Conservation (phyloP, 2,329 filamentous ascomycete species). For the Podosphaera leucotricha region DNA sequence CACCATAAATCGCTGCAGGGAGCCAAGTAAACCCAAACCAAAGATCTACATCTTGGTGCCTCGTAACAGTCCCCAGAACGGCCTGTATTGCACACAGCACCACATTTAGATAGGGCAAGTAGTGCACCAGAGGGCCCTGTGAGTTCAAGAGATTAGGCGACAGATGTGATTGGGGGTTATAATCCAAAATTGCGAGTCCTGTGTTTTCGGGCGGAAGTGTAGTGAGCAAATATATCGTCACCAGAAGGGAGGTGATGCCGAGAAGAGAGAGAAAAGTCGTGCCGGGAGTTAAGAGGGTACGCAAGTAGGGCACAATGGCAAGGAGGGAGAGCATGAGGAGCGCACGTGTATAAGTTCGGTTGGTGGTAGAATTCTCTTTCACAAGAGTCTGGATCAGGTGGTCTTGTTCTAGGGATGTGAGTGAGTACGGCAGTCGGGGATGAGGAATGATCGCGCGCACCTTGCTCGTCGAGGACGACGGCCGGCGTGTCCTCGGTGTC, state of each 20-base stretch:
- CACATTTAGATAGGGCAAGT: slow-evolving; percentile 36
- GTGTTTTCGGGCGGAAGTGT: slow-evolving; percentile 29
- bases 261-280: slow-evolving; percentile 23
- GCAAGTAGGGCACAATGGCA: slow-evolving; percentile 30
- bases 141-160: neutral
- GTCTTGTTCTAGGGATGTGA: slow-evolving; percentile 32
- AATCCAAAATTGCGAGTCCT: slow-evolving; percentile 27
- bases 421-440: neutral
- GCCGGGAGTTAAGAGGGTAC: slow-evolving; percentile 20
- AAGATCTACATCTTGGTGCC: slow-evolving; percentile 12
- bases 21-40: slow-evolving; percentile 25
- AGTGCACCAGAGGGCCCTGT: slow-evolving; percentile 27
- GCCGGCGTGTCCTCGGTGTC: slow-evolving; percentile 26
- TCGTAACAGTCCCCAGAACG: slow-evolving; percentile 20
- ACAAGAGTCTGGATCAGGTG: slow-evolving; percentile 31
- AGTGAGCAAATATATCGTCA: slow-evolving; percentile 37
- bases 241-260: slow-evolving; percentile 35
- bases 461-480: neutral
- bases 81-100: slow-evolving; percentile 29
- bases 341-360: slow-evolving; percentile 30
- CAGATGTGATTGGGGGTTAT: neutral
- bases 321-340: slow-evolving; percentile 38
- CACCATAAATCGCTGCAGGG: slow-evolving; percentile 32
- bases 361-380: slow-evolving; percentile 29
- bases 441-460: slow-evolving; percentile 7